Evolutionary conservation across 352 stramenopile genomes (phyloP), one percentile per base, ranked within the genome.

Genomic region (Phytophthora quininea): DNA sequence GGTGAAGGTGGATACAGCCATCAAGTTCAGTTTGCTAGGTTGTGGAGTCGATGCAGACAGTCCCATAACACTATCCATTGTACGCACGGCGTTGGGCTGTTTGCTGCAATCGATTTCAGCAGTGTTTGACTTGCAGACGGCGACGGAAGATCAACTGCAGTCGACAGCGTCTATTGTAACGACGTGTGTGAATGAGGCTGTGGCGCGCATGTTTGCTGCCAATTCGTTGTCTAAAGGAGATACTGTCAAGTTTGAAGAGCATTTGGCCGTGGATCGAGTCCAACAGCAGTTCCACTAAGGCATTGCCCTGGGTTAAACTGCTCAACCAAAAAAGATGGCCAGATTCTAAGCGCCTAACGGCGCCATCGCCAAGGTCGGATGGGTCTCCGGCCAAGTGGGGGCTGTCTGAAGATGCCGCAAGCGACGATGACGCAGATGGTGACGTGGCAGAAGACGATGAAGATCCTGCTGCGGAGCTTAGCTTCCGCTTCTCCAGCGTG

Each of bases 241-340:
- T 4, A 69, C 55, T 0, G 69, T 65, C 29, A 62, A 49, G 27
- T 87, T 90, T 49, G 54, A 79, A 12, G 59, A 76, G 10, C 64
- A 80, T 88, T 30, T 91, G 81, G 83, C 69, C 74, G 3, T 95
- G 82, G 82, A 85, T 93, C 11, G 80, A 95, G 33, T 52, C 78
- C 7, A 83, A 85, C 9, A 64, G 61, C n/a, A 58, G 57, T 31
- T 30, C 58, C 0, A 64, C 12, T 46, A 88, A 88, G 46, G 72
- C 69, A 7, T 59, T 90, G 7, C 78, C 82, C 45, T 95, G 87
- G 87, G 67, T 92, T 15, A 90, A 90, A 56, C 61, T 93, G 4
- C 40, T 93, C 6, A 84, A 95, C 48, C 65, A 81, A 8, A 77
- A 78, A 15, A 91, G 92, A 33, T 93, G 86, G 86, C 86, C 85